phyloP scores from a whole-genome alignment of 202 grass and related monocot species.

The Brachypodium distachyon region DNA sequence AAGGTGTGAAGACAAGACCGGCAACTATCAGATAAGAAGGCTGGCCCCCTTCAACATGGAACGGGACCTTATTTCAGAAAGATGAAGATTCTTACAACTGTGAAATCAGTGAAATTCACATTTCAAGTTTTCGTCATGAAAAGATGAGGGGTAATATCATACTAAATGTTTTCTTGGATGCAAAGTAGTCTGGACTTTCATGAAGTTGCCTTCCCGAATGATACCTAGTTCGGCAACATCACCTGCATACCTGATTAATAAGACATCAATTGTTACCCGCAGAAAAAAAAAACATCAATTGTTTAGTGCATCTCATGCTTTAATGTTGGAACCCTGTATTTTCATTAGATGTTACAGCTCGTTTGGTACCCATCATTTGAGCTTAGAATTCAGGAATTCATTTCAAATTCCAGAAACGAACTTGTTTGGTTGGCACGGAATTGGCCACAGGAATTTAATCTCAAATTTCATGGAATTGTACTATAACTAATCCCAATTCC shows the following conservation, averaged over 20 bases:
- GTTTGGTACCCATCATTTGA: too few relatives aligned
- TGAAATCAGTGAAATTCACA: slow-evolving; percentile 8
- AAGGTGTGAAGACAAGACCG: slow-evolving; percentile 94
- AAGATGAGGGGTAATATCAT: slow-evolving; percentile 16
- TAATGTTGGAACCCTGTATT: neutral
- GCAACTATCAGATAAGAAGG: slow-evolving; percentile 95
- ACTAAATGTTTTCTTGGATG: slow-evolving; percentile 77
- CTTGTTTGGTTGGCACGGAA: too few relatives aligned
- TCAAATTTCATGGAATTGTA: too few relatives aligned
- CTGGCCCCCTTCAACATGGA: slow-evolving; percentile 68
- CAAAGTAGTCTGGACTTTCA: slow-evolving; percentile 75
- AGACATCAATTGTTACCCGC: too few relatives aligned
- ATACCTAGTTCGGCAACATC: slow-evolving; percentile 88
- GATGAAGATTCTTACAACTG: slow-evolving; percentile 24
- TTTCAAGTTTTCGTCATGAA: neutral
- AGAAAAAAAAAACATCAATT: slow-evolving; percentile 19
- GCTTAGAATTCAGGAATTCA: too few relatives aligned
- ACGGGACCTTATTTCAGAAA: slow-evolving; percentile 59
- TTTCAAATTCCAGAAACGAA: too few relatives aligned
- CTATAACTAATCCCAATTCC: too few relatives aligned
- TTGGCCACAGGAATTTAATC: too few relatives aligned
- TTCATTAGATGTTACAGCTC: neutral
- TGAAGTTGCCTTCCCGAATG: slow-evolving; percentile 67
- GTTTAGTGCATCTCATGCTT: neutral
- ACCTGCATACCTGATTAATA: slow-evolving; percentile 67